Conservation (phyloP, 768 basidiomycete genomes). For the Pleurotus sapidus region DNA sequence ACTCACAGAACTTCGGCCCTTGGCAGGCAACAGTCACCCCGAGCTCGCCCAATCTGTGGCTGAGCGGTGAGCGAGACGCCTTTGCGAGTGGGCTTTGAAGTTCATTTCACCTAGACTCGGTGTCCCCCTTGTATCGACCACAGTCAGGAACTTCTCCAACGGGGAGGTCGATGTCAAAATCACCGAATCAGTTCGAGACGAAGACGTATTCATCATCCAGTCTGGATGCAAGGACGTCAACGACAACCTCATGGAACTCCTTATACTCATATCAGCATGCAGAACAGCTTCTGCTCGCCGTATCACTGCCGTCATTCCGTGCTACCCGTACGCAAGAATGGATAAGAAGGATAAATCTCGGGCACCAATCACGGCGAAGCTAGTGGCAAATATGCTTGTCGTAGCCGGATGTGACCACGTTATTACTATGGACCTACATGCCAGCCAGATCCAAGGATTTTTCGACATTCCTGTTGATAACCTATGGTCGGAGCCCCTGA, state of each 20-base stretch:
- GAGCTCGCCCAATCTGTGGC: conserved; percentile 95
- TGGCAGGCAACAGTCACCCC: conserved; percentile 94
- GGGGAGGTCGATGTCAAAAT: conserved; percentile 97
- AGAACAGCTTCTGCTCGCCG: conserved; percentile 93
- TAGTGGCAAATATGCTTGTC: conserved; percentile 96
- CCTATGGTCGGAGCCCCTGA: conserved; percentile 92
- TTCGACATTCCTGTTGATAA: conserved; percentile 99
- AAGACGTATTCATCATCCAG: conserved; percentile 99
- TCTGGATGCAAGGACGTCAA: conserved; percentile 87
- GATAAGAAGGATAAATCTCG: conserved; percentile 98
- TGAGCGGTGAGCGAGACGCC: conserved; percentile 84
- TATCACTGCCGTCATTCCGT: conserved; percentile 97
- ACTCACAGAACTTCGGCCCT: conserved; percentile 12
- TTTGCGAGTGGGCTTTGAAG: conserved; percentile 35
- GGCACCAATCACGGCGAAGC: conserved; percentile 96
- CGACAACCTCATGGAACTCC: conserved; percentile 97
- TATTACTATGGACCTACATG: conserved; percentile 99
- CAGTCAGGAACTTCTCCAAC: conserved; percentile 88
- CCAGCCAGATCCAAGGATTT: conserved; percentile 97
- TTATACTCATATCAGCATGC: conserved; percentile 97
- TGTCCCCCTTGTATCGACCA: conserved; percentile 81
- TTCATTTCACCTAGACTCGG: conserved; percentile 68
- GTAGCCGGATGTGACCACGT: conserved; percentile 98
- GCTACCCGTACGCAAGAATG: conserved; percentile 95
- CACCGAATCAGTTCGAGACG: conserved; percentile 92